Evolutionary conservation across 2,329 filamentous ascomycete species (phyloP).

Genomic region (Sclerotinia subarctica): DNA sequence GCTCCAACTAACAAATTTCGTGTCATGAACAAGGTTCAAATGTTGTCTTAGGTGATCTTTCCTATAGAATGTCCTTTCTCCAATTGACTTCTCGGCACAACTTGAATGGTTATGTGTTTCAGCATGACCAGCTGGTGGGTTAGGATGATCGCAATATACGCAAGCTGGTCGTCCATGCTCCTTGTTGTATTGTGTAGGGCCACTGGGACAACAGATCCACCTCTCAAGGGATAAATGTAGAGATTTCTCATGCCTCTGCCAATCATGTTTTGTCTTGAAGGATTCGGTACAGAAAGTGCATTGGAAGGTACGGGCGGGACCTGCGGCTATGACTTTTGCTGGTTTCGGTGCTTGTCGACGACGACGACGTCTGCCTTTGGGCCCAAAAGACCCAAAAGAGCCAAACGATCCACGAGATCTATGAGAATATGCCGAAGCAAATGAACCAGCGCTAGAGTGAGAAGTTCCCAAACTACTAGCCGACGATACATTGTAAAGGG

Average conservation of each 20-base stretch:
- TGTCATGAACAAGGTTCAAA: slow-evolving; percentile 57
- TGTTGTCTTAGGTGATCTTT: slow-evolving; percentile 68
- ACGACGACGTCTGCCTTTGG: slow-evolving; percentile 34
- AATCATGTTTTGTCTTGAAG: slow-evolving; percentile 66
- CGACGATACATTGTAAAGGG: slow-evolving; percentile 57
- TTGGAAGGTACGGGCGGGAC: slow-evolving; percentile 48
- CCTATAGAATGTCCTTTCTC: slow-evolving; percentile 63
- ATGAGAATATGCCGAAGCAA: slow-evolving; percentile 57
- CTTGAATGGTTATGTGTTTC: slow-evolving; percentile 58
- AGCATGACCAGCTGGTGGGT: slow-evolving; percentile 54
- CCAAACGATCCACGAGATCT: slow-evolving; percentile 54
- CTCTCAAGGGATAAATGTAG: slow-evolving; percentile 61
- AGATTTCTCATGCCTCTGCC: slow-evolving; percentile 69
- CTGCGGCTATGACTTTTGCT: slow-evolving; percentile 48
- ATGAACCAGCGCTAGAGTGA: slow-evolving; percentile 56
- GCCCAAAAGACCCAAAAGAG: slow-evolving; percentile 36
- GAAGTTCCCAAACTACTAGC: slow-evolving; percentile 60
- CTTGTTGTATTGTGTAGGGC: slow-evolving; percentile 53
- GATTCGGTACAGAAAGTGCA: slow-evolving; percentile 69
- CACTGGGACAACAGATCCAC: slow-evolving; percentile 63
- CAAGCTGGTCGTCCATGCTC: slow-evolving; percentile 57
- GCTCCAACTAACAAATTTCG: slow-evolving; percentile 59
- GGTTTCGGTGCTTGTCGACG: slow-evolving; percentile 35
- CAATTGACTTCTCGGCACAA: slow-evolving; percentile 62
- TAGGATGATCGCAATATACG: slow-evolving; percentile 56